A percentile compares a stretch with the other conserved stretches of the same genome.
Conservation (phyloP, 768 basidiomycete genomes). For the Melanogaster broomeanus region DNA sequence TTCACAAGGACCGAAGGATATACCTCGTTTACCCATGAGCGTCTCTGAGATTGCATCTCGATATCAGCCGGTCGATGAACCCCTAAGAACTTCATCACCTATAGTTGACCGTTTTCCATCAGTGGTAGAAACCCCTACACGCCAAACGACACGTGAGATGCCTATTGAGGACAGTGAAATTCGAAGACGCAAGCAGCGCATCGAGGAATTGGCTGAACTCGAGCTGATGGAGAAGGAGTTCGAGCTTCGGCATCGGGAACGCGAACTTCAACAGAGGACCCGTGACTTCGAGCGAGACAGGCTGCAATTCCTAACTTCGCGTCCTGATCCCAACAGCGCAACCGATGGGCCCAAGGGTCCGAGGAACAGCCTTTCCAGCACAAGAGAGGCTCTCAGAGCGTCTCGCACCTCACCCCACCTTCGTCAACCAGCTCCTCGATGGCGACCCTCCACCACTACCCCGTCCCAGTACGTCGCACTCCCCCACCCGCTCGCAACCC, state of each 20-base stretch:
- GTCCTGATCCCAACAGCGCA: slow-evolving; percentile 23
- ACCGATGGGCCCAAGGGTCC: slow-evolving; percentile 33
- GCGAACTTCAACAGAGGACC: slow-evolving; percentile 51
- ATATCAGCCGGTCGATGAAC: slow-evolving; percentile 51
- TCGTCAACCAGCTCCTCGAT: slow-evolving; percentile 12
- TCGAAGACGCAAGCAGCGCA: slow-evolving; percentile 38
- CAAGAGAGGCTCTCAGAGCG: slow-evolving; percentile 32
- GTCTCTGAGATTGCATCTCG: slow-evolving; percentile 65
- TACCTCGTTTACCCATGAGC: slow-evolving; percentile 63
- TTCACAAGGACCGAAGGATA: slow-evolving; percentile 59
- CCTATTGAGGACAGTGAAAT: slow-evolving; percentile 24
- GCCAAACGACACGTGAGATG: slow-evolving; percentile 16
- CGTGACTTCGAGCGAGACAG: slow-evolving; percentile 63
- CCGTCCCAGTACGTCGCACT: slow-evolving; percentile 28
- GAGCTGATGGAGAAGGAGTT: slow-evolving; percentile 59
- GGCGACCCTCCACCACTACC: neutral
- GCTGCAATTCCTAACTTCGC: slow-evolving; percentile 39
- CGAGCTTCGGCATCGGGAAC: slow-evolving; percentile 52
- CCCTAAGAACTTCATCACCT: slow-evolving; percentile 41
- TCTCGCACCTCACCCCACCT: slow-evolving; percentile 26
- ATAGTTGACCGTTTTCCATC: slow-evolving; percentile 27
- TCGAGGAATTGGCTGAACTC: slow-evolving; percentile 52
- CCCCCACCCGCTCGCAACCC: slow-evolving; percentile 28
- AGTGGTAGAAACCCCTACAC: slow-evolving; percentile 22
- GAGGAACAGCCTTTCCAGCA: slow-evolving; percentile 22